A percentile compares a stretch with the other conserved stretches of the same genome.
phyloP scores from a whole-genome alignment of 2,329 filamentous ascomycete genomes.

The Onygena corvina region DNA sequence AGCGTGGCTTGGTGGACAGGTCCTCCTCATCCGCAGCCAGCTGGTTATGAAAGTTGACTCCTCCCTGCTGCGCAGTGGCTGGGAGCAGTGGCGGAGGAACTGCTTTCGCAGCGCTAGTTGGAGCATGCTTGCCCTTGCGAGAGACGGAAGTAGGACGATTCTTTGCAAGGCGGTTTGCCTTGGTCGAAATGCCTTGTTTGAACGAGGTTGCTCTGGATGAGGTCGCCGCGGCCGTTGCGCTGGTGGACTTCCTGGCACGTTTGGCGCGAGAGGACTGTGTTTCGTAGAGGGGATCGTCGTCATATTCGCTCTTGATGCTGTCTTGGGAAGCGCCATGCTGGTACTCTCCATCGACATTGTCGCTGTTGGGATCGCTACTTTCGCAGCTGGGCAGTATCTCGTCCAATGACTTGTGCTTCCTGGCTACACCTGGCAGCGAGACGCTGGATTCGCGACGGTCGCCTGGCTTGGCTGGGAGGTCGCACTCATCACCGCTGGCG shows the following conservation, averaged over 20 bases:
- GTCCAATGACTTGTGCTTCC: conserved; percentile 38
- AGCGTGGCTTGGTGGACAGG: conserved; percentile 86
- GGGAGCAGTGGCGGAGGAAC: conserved; percentile 48
- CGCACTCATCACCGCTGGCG: conserved; percentile 47
- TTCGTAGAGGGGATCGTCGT: conserved; percentile 32
- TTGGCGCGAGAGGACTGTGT: conserved; percentile 35
- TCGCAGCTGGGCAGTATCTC: conserved; percentile 46
- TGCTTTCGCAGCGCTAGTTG: conserved; percentile 22
- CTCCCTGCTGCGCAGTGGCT: conserved; percentile 40
- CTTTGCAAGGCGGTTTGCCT: conserved; percentile 15
- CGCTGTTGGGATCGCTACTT: conserved; percentile 49
- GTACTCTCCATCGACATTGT: conserved; percentile 44
- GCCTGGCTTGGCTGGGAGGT: conserved; percentile 18
- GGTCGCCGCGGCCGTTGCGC: conserved; percentile 20
- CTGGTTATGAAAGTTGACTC: conserved; percentile 50
- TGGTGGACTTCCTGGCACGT: conserved; percentile 41
- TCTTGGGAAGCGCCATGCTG: conserved; percentile 44
- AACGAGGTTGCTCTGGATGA: conserved; percentile 19
- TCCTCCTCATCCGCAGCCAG: conserved; percentile 68
- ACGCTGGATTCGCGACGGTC: conserved; percentile 26
- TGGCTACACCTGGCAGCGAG: conserved; percentile 38
- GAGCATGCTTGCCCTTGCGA: conserved; percentile 30
- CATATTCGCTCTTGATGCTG: conserved; percentile 44
- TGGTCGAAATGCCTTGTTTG: conserved; percentile 14
- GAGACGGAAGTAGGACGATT: conserved; percentile 21